A percentile compares a stretch with the other conserved stretches of the same genome.
Conservation (phyloP, 257 asterid genomes). For the Capsicum pubescens region DNA sequence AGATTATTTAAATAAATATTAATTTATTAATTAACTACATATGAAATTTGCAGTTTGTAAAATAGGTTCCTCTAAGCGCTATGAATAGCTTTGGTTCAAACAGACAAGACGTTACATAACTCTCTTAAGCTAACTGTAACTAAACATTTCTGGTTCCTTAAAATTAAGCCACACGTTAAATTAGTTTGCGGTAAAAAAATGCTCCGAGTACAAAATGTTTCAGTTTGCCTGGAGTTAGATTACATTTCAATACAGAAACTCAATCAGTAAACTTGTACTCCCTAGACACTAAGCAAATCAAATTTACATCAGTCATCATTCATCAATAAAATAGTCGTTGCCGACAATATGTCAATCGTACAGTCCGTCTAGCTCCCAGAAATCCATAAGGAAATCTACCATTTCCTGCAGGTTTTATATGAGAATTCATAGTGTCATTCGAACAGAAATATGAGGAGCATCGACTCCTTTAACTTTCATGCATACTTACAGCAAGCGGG, state of each 20-base stretch:
- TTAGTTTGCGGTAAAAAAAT: not conserved
- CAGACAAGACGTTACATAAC: not conserved
- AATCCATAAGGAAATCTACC: constrained; percentile 46
- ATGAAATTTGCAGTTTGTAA: no score
- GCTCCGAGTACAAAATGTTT: not conserved
- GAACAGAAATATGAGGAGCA: not conserved
- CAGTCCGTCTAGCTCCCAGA: constrained; percentile 54
- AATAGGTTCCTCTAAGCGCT: not conserved
- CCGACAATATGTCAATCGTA: constrained; percentile 31
- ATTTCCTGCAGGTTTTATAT: constrained; percentile 44
- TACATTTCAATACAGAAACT: not conserved
- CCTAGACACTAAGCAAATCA: not conserved
- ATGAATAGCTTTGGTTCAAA: not conserved
- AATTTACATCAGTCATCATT: not conserved
- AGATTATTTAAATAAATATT: no score
- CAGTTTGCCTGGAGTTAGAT: not conserved
- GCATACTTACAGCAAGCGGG: constrained; percentile 70
- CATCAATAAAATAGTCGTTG: not conserved
- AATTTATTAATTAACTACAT: no score
- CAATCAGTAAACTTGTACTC: not conserved
- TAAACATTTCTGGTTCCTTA: not conserved
- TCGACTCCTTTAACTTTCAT: not conserved
- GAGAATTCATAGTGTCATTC: not conserved
- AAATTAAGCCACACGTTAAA: not conserved
- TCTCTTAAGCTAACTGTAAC: not conserved